Percentiles rank a stretch among this genome's conserved stretches.
Evolutionary conservation across 2,329 filamentous ascomycete genomes (phyloP).

Genomic region (Xylariales sp.): DNA sequence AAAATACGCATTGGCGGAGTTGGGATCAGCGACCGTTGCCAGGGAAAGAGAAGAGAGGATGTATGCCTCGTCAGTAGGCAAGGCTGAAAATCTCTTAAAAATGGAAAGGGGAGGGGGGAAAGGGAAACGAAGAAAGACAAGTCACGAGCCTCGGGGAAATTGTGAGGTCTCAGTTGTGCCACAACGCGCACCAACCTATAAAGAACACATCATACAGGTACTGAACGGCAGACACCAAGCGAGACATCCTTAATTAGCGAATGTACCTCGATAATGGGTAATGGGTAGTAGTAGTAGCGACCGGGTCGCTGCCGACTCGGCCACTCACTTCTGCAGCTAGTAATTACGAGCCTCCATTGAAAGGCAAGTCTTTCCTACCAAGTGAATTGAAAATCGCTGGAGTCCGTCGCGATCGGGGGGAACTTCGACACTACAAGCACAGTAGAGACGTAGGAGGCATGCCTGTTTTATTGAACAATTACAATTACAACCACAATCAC

Average conservation of each 20-base stretch:
- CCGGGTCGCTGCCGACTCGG: constrained; percentile 31
- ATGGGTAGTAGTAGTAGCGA: constrained; percentile 1
- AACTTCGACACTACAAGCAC: constrained; percentile 9
- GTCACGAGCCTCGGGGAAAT: background rate
- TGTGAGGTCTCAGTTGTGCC: constrained; percentile 15
- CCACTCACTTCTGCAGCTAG: constrained; percentile 15
- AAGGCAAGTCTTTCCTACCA: constrained; percentile 22
- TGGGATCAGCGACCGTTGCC: constrained; percentile 2
- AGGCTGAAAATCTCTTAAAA: constrained; percentile 19
- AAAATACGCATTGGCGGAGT: constrained; percentile 6
- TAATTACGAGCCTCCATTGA: constrained; percentile 21
- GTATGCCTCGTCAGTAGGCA: constrained; percentile 10
- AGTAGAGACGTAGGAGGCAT: background rate
- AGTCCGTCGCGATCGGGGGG: constrained; percentile 10
- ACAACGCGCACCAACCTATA: constrained; percentile 13
- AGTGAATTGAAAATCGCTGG: constrained; percentile 13
- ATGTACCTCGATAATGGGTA: constrained; percentile 33
- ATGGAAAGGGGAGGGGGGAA: background rate
- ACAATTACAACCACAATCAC: too few species aligned
- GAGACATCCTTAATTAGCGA: constrained; percentile 19
- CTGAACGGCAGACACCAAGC: constrained; percentile 21
- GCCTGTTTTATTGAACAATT: constrained; percentile 12
- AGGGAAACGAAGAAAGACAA: background rate
- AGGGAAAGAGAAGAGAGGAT: constrained; percentile 2
- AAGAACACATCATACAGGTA: constrained; percentile 23